Percentiles rank a stretch among this genome's conserved stretches.
Evolutionary conservation across 1,284 basidiomycete genomes (phyloP).

Genomic region (Rhizoctonia solani): DNA sequence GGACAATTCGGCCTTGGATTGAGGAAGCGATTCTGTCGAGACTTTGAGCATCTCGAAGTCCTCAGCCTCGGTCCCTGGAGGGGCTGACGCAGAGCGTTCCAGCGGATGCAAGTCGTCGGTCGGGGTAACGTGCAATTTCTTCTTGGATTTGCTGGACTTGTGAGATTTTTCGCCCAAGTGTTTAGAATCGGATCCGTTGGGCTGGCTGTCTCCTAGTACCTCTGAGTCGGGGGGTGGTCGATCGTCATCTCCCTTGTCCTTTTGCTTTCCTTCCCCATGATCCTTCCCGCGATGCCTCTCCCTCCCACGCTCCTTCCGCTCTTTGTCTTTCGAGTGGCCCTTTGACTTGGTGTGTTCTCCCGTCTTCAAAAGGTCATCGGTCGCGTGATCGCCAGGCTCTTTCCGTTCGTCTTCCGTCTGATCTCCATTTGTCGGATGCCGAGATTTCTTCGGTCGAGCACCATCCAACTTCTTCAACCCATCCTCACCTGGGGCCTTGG

Average conservation of each 20-base stretch:
- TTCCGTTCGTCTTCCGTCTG: slow-evolving; percentile 13
- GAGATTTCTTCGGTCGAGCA: slow-evolving; percentile 13
- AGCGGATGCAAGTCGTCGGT: not conserved
- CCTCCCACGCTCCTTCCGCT: slow-evolving; percentile 17
- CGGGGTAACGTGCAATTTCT: not conserved
- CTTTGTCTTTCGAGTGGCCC: slow-evolving; percentile 19
- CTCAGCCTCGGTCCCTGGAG: slow-evolving; percentile 21
- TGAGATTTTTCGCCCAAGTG: slow-evolving; percentile 5
- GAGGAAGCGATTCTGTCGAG: slow-evolving; percentile 5
- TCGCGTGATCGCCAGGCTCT: not conserved
- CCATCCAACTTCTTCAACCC: slow-evolving; percentile 3
- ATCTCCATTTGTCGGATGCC: slow-evolving; percentile 10
- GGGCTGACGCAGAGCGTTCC: slow-evolving; percentile 24
- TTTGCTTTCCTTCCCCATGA: not conserved
- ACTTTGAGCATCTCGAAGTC: slow-evolving; percentile 8
- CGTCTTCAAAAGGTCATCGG: not conserved
- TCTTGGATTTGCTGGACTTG: slow-evolving; percentile 24
- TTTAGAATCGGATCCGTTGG: slow-evolving; percentile 2
- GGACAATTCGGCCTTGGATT: not conserved
- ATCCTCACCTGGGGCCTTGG: slow-evolving; percentile 1
- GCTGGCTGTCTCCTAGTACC: not conserved
- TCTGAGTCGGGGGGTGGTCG: not conserved
- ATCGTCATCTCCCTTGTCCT: slow-evolving; percentile 8
- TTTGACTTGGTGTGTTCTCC: slow-evolving; percentile 11
- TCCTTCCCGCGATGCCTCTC: slow-evolving; percentile 22